Conservation (phyloP, 768 basidiomycete species). For the Serpula lacrymans region DNA sequence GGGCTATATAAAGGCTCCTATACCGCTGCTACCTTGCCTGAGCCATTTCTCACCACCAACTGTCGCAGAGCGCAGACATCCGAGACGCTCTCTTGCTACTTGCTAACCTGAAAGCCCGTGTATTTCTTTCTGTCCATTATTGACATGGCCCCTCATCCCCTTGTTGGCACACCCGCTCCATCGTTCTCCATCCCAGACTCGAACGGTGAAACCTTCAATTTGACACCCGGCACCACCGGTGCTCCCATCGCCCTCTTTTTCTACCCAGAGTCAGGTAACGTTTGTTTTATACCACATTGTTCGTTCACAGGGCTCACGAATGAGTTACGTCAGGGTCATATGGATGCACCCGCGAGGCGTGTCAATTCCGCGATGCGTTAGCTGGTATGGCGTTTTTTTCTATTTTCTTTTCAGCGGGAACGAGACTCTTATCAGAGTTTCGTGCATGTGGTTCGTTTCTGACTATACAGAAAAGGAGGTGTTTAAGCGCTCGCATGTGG, state of each 20-base stretch:
- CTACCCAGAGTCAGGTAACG: conserved; percentile 65
- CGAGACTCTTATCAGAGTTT: conserved; percentile 1
- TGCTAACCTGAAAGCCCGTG: no score
- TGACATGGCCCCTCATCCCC: conserved; percentile 43
- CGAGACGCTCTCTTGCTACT: no score
- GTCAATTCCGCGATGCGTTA: conserved; percentile 77
- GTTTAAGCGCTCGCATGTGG: conserved; percentile 61
- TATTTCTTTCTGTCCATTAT: no score
- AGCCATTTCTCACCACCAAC: no score
- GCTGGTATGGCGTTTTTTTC: conserved; percentile 44
- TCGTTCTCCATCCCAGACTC: conserved; percentile 60
- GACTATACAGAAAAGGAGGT: conserved; percentile 61
- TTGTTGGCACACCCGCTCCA: conserved; percentile 67
- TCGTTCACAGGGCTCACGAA: background rate
- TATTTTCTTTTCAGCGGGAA: conserved; percentile 1
- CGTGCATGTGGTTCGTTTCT: background rate
- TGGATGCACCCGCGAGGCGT: conserved; percentile 81
- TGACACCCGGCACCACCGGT: conserved; percentile 55
- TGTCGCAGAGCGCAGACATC: no score
- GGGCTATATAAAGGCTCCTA: no score
- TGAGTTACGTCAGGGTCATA: conserved; percentile 47
- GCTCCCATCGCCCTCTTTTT: conserved; percentile 72
- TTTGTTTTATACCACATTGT: background rate
- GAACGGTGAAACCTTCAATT: conserved; percentile 55
- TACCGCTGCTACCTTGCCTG: no score